A percentile compares a stretch with the other conserved stretches of the same genome.
phyloP scores from a whole-genome alignment of 805 yeast genomes.

The Lipomyces kockii region DNA sequence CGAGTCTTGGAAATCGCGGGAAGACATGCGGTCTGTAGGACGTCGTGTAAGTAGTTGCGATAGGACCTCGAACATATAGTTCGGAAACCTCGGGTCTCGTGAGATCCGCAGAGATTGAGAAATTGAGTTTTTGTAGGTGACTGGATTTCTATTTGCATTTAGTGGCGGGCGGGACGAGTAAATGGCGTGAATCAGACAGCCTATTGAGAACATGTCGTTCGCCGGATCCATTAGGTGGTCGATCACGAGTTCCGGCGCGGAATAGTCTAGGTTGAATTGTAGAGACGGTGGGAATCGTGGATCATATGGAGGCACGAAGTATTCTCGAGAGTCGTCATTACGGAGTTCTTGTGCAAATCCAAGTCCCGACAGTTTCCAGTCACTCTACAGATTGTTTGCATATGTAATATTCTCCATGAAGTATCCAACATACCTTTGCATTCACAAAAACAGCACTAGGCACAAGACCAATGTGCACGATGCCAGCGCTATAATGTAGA shows the following conservation, averaged over 20 bases:
- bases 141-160: conserved; percentile 57
- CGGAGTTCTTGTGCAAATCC: conserved; percentile 53
- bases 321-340: conserved; percentile 57
- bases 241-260: conserved; percentile 82
- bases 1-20: conserved; percentile 72
- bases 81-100: conserved; percentile 61
- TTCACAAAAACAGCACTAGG: conserved; percentile 80
- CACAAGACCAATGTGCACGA: conserved; percentile 75
- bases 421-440: conserved; percentile 45
- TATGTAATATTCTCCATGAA: too few relatives aligned
- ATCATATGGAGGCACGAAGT: conserved; percentile 70
- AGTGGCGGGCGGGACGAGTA: conserved; percentile 59
- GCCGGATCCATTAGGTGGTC: conserved; percentile 66
- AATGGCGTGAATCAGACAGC: conserved; percentile 71
- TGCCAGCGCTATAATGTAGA: conserved; percentile 74
- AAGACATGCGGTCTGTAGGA: conserved; percentile 60
- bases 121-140: conserved; percentile 51
- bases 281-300: conserved; percentile 75
- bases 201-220: conserved; percentile 85
- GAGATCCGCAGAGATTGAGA: conserved; percentile 47
- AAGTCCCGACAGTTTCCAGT: conserved; percentile 91
- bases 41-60: conserved; percentile 60
- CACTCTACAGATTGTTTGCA: conserved; percentile 57
- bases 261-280: conserved; percentile 69
- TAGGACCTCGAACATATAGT: conserved; percentile 54